phyloP scores from a whole-genome alignment of 1,284 basidiomycete species.

The Wallemia mellicola region DNA sequence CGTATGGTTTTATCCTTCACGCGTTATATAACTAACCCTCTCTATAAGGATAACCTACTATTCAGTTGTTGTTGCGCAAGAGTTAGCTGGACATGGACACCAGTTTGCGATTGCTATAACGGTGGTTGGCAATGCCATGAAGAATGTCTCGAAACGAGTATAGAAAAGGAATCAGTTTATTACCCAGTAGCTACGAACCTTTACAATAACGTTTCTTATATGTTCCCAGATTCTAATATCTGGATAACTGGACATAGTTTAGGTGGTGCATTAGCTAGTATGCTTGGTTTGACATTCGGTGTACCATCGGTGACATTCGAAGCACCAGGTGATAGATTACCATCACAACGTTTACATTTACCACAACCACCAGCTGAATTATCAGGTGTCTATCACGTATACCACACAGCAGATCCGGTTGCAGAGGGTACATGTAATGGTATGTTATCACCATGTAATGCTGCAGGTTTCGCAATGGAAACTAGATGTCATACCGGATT shows the following conservation, averaged over 20 bases:
- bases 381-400: slow-evolving; percentile 21
- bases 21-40: not conserved
- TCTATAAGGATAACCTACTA: slow-evolving; percentile 61
- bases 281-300: slow-evolving; percentile 77
- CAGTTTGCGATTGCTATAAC: slow-evolving; percentile 73
- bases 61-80: slow-evolving; percentile 95
- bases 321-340: slow-evolving; percentile 64
- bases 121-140: slow-evolving; percentile 56
- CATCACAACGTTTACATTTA: slow-evolving; percentile 57
- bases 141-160: slow-evolving; percentile 44
- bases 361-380: slow-evolving; percentile 24
- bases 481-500: slow-evolving; percentile 16
- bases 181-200: slow-evolving; percentile 38
- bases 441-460: slow-evolving; percentile 9
- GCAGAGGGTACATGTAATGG: slow-evolving; percentile 20
- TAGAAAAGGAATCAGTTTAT: slow-evolving; percentile 62
- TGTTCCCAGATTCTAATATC: slow-evolving; percentile 74
- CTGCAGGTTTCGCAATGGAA: slow-evolving; percentile 17
- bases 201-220: slow-evolving; percentile 29
- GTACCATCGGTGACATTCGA: slow-evolving; percentile 67
- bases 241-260: slow-evolving; percentile 83
- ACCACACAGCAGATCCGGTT: slow-evolving; percentile 23
- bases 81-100: slow-evolving; percentile 77
- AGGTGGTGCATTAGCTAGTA: slow-evolving; percentile 56
- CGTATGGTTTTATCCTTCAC: slow-evolving; percentile 9